Conservation (phyloP, 306 rosid species). For the Prunus dulcis region DNA sequence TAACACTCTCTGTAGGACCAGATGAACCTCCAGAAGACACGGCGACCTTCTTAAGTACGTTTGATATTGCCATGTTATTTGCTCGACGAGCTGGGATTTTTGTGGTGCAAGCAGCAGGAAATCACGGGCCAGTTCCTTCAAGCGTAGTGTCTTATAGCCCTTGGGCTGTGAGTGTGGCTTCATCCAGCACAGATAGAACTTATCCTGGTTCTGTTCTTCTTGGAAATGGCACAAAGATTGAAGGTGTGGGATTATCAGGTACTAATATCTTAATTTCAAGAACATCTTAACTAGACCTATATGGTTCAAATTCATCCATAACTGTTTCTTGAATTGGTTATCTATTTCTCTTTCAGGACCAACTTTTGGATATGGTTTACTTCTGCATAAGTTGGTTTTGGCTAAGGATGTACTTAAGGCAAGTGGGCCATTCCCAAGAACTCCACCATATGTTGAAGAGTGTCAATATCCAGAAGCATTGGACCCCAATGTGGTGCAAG, state of each 20-base stretch:
- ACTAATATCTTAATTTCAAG: background rate
- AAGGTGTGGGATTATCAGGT: conserved; percentile 71
- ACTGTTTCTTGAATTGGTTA: background rate
- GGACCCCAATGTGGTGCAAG: conserved; percentile 40
- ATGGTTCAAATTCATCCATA: background rate
- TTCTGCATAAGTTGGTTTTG: conserved; percentile 49
- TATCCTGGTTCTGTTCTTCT: conserved; percentile 54
- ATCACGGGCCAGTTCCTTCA: conserved; percentile 69
- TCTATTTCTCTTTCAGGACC: conserved; percentile 40
- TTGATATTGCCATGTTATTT: conserved; percentile 54
- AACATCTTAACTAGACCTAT: background rate
- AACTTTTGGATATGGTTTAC: conserved; percentile 44
- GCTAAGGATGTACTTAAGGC: conserved; percentile 68
- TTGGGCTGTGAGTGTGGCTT: conserved; percentile 66
- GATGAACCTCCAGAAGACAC: conserved; percentile 54
- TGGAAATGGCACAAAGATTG: conserved; percentile 49
- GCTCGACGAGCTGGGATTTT: conserved; percentile 79
- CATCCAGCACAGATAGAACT: conserved; percentile 61
- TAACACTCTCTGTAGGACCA: conserved; percentile 79
- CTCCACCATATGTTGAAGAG: conserved; percentile 56
- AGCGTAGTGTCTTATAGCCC: conserved; percentile 72
- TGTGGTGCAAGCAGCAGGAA: conserved; percentile 84
- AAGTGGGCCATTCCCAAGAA: conserved; percentile 46
- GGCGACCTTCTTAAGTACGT: conserved; percentile 50
- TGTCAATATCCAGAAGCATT: conserved; percentile 79